Base-by-base conservation (phyloP, 148 eudicot genomes). In the Rhododendron mucronatum region DNA sequence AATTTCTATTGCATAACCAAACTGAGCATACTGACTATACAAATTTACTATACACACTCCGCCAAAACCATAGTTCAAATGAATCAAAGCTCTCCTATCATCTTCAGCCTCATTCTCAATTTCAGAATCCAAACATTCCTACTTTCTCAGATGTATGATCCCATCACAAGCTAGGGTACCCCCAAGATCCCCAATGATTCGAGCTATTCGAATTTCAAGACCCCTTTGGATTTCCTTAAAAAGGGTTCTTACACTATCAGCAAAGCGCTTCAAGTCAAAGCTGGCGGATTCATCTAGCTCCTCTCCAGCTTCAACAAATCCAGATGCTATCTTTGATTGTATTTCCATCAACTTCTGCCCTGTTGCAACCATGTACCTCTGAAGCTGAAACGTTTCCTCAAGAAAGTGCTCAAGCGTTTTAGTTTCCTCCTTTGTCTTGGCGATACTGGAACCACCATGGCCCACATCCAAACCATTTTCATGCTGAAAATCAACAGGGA, bases 131-230 rank as follows among this genome's bases (percentile, higher is more conserved):
- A 30, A 28, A 69, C 13, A 84, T 37, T 16, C 61, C 80, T 92
- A 91, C 88, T 86, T 92, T 67, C 88, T 90, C 47, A 89, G 86
- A 85, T 93, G 93, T 86, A 84, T 88, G 30, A 97, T 95, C 28
- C 98, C 95, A 75, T 97, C 98, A 89, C 94, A 89, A 57, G 99
- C 95, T n/a, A 97, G 81, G 26, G 98, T 92, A 53, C 99, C 98
- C 86, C 91, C 98, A 81, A 95, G 93, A 89, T 94, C 95, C 15
- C 99, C 99, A 20, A 97, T 95, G 7, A 93, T 91, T 81, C 94
- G 89, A 77, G 99, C 89, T 81, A 95, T 90, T 21, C 98, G 91
- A 73, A 97, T 92, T 87, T 97, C 98, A 53, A 97, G 91, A 8
- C 98, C 98, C 83, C 98, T 93, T 86, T 97, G 99, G 35, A 94